A percentile compares a stretch with the other conserved stretches of the same genome.
These are phyloP conservation scores for Russula vinacea DNA, from an alignment of 768 basidiomycete species.

Conservation along the genomic window DNA sequence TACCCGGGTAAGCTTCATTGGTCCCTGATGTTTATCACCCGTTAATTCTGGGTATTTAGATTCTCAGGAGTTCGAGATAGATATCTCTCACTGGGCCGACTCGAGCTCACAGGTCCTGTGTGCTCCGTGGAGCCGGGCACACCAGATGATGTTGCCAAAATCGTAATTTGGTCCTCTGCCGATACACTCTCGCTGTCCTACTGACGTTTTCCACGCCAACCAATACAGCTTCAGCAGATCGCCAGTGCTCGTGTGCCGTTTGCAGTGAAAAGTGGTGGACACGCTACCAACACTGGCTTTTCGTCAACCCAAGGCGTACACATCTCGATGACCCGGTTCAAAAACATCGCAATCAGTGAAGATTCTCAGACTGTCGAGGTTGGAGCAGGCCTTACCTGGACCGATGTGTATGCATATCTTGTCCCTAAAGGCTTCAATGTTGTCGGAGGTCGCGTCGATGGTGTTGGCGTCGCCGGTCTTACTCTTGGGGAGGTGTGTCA, in stretches of 20 bases:
- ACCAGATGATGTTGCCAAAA: conserved; percentile 19
- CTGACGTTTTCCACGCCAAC: no score
- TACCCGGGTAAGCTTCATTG: background rate
- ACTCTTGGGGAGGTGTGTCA: conserved; percentile 27
- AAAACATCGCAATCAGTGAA: no score
- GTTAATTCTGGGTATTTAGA: background rate
- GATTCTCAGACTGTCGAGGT: conserved; percentile 18
- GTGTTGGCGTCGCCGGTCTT: conserved; percentile 31
- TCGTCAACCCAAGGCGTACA: no score
- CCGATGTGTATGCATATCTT: conserved; percentile 30
- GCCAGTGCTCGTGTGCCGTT: no score
- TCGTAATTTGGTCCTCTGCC: conserved; percentile 10
- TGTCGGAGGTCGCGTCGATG: conserved; percentile 29
- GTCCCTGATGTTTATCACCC: no score
- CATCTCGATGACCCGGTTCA: no score
- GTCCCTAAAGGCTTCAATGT: conserved; percentile 27
- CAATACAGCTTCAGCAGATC: no score
- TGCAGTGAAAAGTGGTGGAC: no score
- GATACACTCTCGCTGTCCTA: no score
- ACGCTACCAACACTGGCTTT: no score
- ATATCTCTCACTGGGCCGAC: conserved; percentile 26
- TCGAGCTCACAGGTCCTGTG: conserved; percentile 23
- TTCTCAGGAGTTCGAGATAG: conserved; percentile 9
- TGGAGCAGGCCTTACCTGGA: conserved; percentile 31
- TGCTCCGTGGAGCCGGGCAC: conserved; percentile 29